Conservation (phyloP, 768 basidiomycete genomes). For the Mycena chlorophos region DNA sequence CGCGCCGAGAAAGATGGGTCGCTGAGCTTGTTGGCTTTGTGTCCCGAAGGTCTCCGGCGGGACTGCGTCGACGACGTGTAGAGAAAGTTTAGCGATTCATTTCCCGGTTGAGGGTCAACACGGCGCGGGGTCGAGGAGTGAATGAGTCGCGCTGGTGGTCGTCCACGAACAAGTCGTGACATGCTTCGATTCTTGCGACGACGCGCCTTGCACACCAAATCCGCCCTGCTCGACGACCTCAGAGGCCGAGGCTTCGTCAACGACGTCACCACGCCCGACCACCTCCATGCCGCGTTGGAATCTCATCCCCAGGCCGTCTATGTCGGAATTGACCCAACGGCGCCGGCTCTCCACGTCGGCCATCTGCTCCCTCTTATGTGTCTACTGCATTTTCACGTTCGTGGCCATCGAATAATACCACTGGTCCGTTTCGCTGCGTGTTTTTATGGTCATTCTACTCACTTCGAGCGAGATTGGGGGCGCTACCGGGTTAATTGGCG, state of each 20-base stretch:
- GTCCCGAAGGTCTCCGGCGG: too few relatives aligned
- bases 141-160: slow-evolving; percentile 8
- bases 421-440: slow-evolving; percentile 57
- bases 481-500: slow-evolving; percentile 94
- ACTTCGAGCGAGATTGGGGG: slow-evolving; percentile 75
- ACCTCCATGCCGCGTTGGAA: slow-evolving; percentile 39
- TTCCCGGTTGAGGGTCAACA: too few relatives aligned
- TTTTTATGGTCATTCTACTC: background rate
- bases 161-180: slow-evolving; percentile 2
- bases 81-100: too few relatives aligned
- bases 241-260: slow-evolving; percentile 48
- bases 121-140: too few relatives aligned
- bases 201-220: background rate
- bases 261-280: slow-evolving; percentile 50
- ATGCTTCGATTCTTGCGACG: background rate
- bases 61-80: too few relatives aligned
- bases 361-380: slow-evolving; percentile 88
- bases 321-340: slow-evolving; percentile 91
- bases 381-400: slow-evolving; percentile 82
- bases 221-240: slow-evolving; percentile 43
- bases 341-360: slow-evolving; percentile 86
- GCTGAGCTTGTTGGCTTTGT: too few relatives aligned
- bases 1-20: too few relatives aligned
- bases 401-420: slow-evolving; percentile 81
- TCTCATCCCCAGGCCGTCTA: slow-evolving; percentile 62